Evolutionary conservation across 1,284 basidiomycete genomes (phyloP).

Genomic region (Fereydounia khargensis): DNA sequence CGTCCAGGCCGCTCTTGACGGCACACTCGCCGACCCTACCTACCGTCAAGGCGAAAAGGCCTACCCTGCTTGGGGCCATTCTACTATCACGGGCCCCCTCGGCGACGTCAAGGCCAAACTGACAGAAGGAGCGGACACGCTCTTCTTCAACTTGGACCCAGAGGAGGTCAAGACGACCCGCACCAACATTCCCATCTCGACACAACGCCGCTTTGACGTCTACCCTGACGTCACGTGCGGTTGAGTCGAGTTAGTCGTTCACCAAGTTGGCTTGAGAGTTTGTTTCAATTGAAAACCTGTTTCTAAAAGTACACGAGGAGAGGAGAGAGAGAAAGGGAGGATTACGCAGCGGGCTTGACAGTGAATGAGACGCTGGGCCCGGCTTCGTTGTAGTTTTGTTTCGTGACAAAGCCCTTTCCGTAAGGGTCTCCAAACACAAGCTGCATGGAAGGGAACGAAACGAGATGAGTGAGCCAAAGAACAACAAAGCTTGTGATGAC

Average conservation of each 20-base stretch:
- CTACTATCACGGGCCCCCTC: conserved; percentile 59
- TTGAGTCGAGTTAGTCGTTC: conserved; percentile 2
- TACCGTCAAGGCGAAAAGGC: conserved; percentile 37
- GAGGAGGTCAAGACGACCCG: conserved; percentile 37
- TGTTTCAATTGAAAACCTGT: no score
- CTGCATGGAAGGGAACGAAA: neutral
- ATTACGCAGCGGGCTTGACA: conserved; percentile 19
- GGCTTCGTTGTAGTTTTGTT: conserved; percentile 51
- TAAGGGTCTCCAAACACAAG: conserved; percentile 48
- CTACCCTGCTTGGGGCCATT: conserved; percentile 55
- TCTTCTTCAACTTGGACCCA: conserved; percentile 58
- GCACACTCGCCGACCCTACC: conserved; percentile 8
- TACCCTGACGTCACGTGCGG: conserved; percentile 42
- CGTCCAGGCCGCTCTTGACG: conserved; percentile 60
- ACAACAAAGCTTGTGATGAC: neutral
- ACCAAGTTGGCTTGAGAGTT: no score
- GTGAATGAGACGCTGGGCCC: conserved; percentile 39
- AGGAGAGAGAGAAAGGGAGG: neutral
- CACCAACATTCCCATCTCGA: conserved; percentile 42
- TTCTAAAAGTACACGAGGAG: conserved; percentile 12
- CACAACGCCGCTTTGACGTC: conserved; percentile 47
- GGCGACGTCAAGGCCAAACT: conserved; percentile 78
- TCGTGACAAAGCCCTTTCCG: conserved; percentile 47
- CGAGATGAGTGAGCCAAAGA: neutral
- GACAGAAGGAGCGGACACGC: conserved; percentile 74